These are phyloP conservation scores for Thymus mandschuricus DNA, from an alignment of 257 asterid genomes.

Conservation along the genomic window DNA sequence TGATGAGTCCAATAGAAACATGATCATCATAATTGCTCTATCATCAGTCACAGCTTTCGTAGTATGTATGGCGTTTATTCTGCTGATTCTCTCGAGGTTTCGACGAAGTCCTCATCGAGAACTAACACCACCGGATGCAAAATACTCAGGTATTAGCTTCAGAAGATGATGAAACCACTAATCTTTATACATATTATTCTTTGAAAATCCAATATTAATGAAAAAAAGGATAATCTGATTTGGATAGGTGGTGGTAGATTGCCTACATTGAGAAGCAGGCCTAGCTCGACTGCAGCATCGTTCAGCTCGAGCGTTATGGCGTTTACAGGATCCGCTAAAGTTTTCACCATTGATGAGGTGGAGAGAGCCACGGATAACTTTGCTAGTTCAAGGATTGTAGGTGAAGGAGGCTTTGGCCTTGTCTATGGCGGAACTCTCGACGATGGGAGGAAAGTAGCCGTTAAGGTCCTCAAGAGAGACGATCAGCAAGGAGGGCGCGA, in stretches of 20 bases:
- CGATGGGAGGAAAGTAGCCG: no score
- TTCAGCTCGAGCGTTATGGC: conserved; percentile 67
- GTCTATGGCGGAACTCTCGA: no score
- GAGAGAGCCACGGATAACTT: conserved; percentile 68
- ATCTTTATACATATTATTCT: neutral
- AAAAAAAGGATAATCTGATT: neutral
- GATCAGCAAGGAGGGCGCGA: no score
- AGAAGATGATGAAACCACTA: neutral
- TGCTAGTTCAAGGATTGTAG: conserved; percentile 49
- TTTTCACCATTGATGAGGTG: conserved; percentile 58
- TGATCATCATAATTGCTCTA: conserved; percentile 55
- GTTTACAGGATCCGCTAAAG: conserved; percentile 75
- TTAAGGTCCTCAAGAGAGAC: no score
- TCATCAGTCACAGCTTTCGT: no score
- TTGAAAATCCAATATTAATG: neutral
- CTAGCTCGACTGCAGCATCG: conserved; percentile 65
- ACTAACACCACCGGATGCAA: no score
- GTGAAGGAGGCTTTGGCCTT: no score
- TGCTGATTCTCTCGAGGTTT: no score
- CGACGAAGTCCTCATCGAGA: no score
- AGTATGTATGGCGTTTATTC: no score
- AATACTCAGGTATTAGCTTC: no score
- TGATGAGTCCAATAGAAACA: conserved; percentile 44
- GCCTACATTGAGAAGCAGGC: conserved; percentile 51
- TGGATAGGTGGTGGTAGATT: conserved; percentile 56